Conservation (phyloP, 2,329 filamentous ascomycete species). For the Trichoderma hamatum region DNA sequence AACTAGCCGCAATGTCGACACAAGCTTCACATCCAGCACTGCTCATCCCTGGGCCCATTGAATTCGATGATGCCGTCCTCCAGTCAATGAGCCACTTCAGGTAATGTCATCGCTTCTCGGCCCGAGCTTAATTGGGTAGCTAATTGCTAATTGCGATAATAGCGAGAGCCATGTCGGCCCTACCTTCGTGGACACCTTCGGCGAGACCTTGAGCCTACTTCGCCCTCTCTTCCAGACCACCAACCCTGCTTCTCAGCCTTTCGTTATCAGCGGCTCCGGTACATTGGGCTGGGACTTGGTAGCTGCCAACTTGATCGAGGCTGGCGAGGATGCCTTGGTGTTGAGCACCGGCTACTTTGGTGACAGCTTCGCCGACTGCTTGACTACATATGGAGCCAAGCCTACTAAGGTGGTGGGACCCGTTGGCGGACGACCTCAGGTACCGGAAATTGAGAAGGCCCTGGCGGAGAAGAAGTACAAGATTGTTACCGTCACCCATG, state of each 20-base stretch:
- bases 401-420: constrained; percentile 88
- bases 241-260: constrained; percentile 80
- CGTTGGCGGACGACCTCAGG: constrained; percentile 83
- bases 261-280: constrained; percentile 90
- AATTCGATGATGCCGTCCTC: constrained; percentile 96
- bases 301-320: constrained; percentile 88
- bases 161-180: constrained; percentile 94
- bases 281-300: constrained; percentile 97
- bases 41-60: constrained; percentile 95
- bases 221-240: constrained; percentile 94
- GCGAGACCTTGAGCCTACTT: constrained; percentile 83
- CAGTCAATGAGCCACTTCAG: constrained; percentile 94
- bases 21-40: constrained; percentile 70
- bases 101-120: constrained; percentile 47
- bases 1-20: constrained; percentile 57
- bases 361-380: constrained; percentile 90
- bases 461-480: constrained; percentile 92
- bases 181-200: constrained; percentile 86
- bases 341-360: constrained; percentile 97
- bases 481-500: constrained; percentile 90
- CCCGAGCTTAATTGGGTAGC: constrained; percentile 30
- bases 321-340: constrained; percentile 87
- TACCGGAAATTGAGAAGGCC: constrained; percentile 85
- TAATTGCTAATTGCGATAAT: constrained; percentile 16
- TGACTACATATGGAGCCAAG: constrained; percentile 87